A percentile compares a stretch with the other conserved stretches of the same genome.
Evolutionary conservation across 164 flowering plant species (phyloP).

Genomic region (Santalum album): DNA sequence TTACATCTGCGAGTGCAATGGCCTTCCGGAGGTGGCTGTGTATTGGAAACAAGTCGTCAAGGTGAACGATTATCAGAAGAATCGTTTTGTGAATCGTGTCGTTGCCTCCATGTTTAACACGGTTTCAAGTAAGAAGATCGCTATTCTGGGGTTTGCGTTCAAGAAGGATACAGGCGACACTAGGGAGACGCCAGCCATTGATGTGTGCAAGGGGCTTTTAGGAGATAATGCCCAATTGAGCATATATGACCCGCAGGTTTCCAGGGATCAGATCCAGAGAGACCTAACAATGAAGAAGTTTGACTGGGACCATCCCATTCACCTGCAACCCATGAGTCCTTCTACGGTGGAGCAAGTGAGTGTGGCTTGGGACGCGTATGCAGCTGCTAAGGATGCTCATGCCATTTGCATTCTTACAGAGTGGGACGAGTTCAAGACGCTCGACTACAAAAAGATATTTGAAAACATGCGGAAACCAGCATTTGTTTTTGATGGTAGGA

Average conservation of each 20-base stretch:
- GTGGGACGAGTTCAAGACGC: constrained; percentile 2
- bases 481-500: constrained; percentile 1
- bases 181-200: constrained; percentile 5
- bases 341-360: background rate
- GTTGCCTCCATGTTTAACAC: background rate
- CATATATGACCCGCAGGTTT: constrained; percentile 4
- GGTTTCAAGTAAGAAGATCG: background rate
- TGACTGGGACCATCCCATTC: constrained; percentile 3
- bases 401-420: constrained; percentile 1
- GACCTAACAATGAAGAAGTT: constrained; percentile 2
- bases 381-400: background rate
- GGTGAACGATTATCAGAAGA: constrained; percentile 2
- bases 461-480: background rate
- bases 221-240: constrained; percentile 1
- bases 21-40: constrained; percentile 1
- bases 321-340: background rate
- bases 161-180: constrained; percentile 6
- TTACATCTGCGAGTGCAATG: constrained; percentile 4
- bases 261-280: constrained; percentile 2
- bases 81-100: background rate
- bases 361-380: constrained; percentile 1
- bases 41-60: constrained; percentile 2
- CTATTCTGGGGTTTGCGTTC: constrained; percentile 2
- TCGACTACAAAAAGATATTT: background rate
- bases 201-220: constrained; percentile 4